These are phyloP conservation scores for Pinguiococcus pyrenoidosus DNA, from an alignment of 108 stramenopile genomes.

Conservation along the genomic window DNA sequence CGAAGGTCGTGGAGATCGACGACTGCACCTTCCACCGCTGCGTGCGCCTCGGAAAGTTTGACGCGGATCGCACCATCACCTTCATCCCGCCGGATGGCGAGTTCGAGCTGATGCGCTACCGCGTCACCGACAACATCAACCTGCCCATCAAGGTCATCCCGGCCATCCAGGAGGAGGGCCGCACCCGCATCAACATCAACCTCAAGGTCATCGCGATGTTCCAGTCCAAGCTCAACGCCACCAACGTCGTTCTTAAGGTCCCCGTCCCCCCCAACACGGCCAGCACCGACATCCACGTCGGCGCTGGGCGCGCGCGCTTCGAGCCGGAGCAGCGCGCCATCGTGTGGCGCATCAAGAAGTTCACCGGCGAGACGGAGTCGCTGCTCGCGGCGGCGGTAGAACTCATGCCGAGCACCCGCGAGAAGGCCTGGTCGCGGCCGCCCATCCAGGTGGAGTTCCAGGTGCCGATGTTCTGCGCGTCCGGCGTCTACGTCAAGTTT, in stretches of 20 bases:
- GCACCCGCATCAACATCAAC: constrained; percentile 80
- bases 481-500: constrained; percentile 93
- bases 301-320: constrained; percentile 91
- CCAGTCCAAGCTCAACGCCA: constrained; percentile 76
- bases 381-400: constrained; percentile 84
- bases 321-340: constrained; percentile 94
- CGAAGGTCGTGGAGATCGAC: constrained; percentile 83
- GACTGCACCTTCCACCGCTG: constrained; percentile 98
- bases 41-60: constrained; percentile 91
- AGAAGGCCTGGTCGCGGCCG: constrained; percentile 89
- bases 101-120: constrained; percentile 97
- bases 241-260: constrained; percentile 84
- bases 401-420: constrained; percentile 74
- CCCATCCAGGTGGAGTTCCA: constrained; percentile 80
- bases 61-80: constrained; percentile 97
- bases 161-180: constrained; percentile 84
- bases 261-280: constrained; percentile 95
- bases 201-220: constrained; percentile 84
- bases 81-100: constrained; percentile 99
- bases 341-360: constrained; percentile 90
- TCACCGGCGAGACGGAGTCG: constrained; percentile 81
- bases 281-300: constrained; percentile 70
- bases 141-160: constrained; percentile 87
- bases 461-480: constrained; percentile 94
- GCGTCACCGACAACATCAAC: constrained; percentile 87